A percentile compares a stretch with the other conserved stretches of the same genome.
Evolutionary conservation across 768 basidiomycete species (phyloP).

Genomic region (Podaxis sp.): DNA sequence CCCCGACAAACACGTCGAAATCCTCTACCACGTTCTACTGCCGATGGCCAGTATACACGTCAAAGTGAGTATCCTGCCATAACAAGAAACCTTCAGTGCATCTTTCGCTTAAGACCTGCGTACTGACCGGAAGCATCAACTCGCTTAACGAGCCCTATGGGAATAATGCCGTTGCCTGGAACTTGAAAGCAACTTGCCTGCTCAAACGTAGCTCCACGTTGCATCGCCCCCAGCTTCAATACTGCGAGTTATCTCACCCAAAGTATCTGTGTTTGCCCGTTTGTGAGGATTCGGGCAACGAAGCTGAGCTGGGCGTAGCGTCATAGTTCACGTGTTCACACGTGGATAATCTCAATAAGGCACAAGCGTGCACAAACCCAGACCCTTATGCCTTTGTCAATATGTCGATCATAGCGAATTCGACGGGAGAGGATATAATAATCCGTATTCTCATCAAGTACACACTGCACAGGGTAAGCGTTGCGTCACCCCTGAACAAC

Average conservation of each 20-base stretch:
- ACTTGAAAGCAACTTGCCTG: neutral
- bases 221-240: neutral
- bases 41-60: conserved; percentile 8
- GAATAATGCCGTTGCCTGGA: neutral
- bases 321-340: conserved; percentile 1
- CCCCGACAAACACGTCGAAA: neutral
- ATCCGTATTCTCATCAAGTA: conserved; percentile 10
- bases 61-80: neutral
- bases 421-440: conserved; percentile 3
- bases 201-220: neutral
- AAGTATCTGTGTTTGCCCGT: neutral
- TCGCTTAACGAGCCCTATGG: conserved; percentile 12
- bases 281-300: neutral
- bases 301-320: neutral
- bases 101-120: conserved; percentile 14
- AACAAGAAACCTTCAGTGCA: conserved; percentile 2
- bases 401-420: conserved; percentile 11
- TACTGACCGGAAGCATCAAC: conserved; percentile 7
- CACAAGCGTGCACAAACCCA: neutral
- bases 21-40: conserved; percentile 10
- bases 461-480: conserved; percentile 16
- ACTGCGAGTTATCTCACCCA: neutral
- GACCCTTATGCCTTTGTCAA: neutral
- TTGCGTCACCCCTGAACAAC: conserved; percentile 15
- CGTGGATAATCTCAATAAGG: neutral